Percentiles rank a stretch among this genome's conserved stretches.
phyloP scores from a whole-genome alignment of 805 yeast species.

The Pichia occidentalis region DNA sequence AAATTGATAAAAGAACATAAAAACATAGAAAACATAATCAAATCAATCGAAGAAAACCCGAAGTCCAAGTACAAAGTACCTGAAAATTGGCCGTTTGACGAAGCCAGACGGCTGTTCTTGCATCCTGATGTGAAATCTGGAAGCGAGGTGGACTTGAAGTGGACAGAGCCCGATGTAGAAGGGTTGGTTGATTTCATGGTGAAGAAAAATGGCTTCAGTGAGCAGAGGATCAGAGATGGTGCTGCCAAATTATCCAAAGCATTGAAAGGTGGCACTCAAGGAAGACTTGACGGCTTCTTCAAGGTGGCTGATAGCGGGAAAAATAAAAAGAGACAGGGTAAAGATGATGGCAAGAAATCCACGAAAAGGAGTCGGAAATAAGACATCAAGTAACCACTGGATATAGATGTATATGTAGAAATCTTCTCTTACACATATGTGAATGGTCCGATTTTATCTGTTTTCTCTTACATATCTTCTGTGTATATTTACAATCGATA shows the following conservation, averaged over 20 bases:
- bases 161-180: conserved; percentile 84
- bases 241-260: conserved; percentile 81
- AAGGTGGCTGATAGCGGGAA: conserved; percentile 48
- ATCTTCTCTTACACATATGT: too few species aligned
- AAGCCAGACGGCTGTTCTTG: conserved; percentile 77
- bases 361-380: conserved; percentile 15
- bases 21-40: conserved; percentile 70
- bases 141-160: conserved; percentile 60
- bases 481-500: too few species aligned
- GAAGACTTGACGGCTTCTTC: conserved; percentile 88
- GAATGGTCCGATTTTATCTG: too few species aligned
- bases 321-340: conserved; percentile 35
- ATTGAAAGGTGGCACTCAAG: conserved; percentile 79
- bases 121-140: conserved; percentile 74
- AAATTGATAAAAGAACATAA: conserved; percentile 84
- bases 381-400: too few species aligned
- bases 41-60: conserved; percentile 49
- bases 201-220: conserved; percentile 82
- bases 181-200: conserved; percentile 81
- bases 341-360: conserved; percentile 22
- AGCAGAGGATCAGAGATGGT: conserved; percentile 84
- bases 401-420: too few species aligned
- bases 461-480: too few species aligned
- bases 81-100: conserved; percentile 89
- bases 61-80: conserved; percentile 75